Conservation (phyloP, 164 flowering plant genomes). For the Hamamelis virginiana region DNA sequence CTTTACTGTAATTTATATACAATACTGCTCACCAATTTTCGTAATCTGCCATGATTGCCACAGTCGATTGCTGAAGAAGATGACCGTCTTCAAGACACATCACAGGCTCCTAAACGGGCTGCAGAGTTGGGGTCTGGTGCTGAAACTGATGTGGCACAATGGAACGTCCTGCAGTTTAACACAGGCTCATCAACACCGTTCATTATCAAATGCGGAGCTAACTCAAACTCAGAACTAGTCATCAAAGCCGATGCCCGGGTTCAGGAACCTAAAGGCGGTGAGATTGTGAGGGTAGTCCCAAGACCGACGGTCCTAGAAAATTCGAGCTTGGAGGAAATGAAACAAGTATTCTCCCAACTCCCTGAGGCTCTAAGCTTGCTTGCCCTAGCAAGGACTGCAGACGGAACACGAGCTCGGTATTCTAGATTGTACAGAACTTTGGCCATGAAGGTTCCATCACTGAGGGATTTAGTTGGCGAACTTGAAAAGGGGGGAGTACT, state of each 20-base stretch:
- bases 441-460: conserved; percentile 93
- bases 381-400: conserved; percentile 90
- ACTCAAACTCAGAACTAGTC: conserved; percentile 85
- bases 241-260: conserved; percentile 87
- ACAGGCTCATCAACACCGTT: conserved; percentile 88
- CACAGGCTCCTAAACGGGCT: conserved; percentile 33
- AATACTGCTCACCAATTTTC: background rate
- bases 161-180: conserved; percentile 97
- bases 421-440: conserved; percentile 89
- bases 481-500: conserved; percentile 87
- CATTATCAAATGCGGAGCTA: conserved; percentile 95
- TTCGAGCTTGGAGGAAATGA: conserved; percentile 86
- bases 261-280: conserved; percentile 92
- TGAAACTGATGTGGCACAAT: conserved; percentile 83
- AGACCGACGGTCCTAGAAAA: conserved; percentile 78
- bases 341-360: conserved; percentile 70
- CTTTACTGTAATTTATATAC: background rate
- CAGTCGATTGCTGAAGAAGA: conserved; percentile 81
- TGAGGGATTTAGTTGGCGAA: conserved; percentile 83
- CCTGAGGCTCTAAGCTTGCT: conserved; percentile 94
- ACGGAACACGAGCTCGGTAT: conserved; percentile 95
- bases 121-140: conserved; percentile 36
- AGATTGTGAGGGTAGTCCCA: conserved; percentile 89
- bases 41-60: conserved; percentile 12
- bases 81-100: conserved; percentile 42